A percentile compares a stretch with the other conserved stretches of the same genome.
Evolutionary conservation across 208 protist genomes (phyloP).

Genomic region (Crithidia bombi): DNA sequence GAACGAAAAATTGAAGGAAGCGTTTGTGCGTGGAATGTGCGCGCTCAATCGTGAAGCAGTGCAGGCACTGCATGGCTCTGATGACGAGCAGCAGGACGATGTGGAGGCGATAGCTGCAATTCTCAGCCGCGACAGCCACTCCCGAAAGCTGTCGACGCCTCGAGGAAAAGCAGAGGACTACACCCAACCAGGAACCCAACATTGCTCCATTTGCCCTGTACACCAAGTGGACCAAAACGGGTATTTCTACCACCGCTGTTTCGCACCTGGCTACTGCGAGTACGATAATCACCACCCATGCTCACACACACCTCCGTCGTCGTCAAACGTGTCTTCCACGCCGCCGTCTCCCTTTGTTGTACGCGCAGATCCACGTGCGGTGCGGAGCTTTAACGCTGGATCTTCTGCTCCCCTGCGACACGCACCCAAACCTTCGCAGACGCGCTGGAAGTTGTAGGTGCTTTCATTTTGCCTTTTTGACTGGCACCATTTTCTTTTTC

Average conservation of each 20-base stretch:
- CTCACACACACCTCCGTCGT: conserved; percentile 11
- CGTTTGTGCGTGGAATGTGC: conserved; percentile 87
- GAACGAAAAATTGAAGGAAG: conserved; percentile 73
- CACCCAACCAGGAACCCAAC: neutral
- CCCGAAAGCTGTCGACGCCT: conserved; percentile 3
- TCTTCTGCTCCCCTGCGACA: conserved; percentile 13
- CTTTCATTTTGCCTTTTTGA: neutral
- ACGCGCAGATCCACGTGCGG: conserved; percentile 41
- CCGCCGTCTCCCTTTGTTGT: conserved; percentile 73
- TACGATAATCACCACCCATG: neutral
- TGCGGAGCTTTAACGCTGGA: conserved; percentile 20
- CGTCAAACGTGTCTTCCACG: neutral
- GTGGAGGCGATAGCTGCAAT: conserved; percentile 60
- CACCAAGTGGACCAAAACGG: conserved; percentile 44
- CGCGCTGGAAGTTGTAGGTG: conserved; percentile 22
- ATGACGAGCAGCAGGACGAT: conserved; percentile 41
- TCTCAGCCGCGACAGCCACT: conserved; percentile 36
- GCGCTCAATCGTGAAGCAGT: conserved; percentile 92
- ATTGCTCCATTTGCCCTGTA: conserved; percentile 46
- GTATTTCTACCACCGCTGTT: conserved; percentile 78
- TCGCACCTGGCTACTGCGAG: conserved; percentile 44
- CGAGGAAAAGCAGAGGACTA: conserved; percentile 10
- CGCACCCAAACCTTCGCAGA: conserved; percentile 11
- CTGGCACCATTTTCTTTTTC: neutral
- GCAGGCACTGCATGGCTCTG: conserved; percentile 66